phyloP scores from a whole-genome alignment of 192 early-diverging fungal genomes.

The Coemansia sp. region DNA sequence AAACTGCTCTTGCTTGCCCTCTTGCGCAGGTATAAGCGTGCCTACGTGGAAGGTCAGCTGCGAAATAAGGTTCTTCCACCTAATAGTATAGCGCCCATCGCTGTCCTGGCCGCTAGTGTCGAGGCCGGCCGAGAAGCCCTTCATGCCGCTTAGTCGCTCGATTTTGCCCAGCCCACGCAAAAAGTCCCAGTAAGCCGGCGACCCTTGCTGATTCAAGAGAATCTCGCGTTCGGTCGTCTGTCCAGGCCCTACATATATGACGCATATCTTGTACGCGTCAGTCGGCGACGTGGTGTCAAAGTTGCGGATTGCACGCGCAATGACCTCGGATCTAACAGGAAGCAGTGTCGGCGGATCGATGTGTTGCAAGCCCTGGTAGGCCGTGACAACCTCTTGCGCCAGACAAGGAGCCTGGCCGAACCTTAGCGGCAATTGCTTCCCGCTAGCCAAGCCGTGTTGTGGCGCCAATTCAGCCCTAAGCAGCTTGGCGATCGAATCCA shows the following conservation, averaged over 20 bases:
- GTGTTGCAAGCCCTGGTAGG: constrained; percentile 69
- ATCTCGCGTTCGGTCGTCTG: constrained; percentile 87
- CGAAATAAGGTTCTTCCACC: constrained; percentile 78
- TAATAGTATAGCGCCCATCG: constrained; percentile 83
- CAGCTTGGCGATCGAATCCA: constrained; percentile 30
- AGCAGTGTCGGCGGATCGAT: constrained; percentile 60
- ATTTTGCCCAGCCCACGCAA: constrained; percentile 77
- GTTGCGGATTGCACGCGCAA: constrained; percentile 70
- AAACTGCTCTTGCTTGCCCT: constrained; percentile 68
- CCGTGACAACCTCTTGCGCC: constrained; percentile 50
- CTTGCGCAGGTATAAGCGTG: constrained; percentile 88
- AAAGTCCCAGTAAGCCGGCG: constrained; percentile 84
- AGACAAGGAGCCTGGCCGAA: constrained; percentile 44
- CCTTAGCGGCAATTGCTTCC: constrained; percentile 27
- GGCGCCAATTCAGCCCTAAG: constrained; percentile 39
- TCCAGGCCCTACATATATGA: constrained; percentile 84
- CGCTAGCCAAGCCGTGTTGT: constrained; percentile 13
- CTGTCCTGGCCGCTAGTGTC: constrained; percentile 73
- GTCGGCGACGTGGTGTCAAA: constrained; percentile 86
- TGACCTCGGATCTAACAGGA: constrained; percentile 70
- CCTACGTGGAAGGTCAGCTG: constrained; percentile 92
- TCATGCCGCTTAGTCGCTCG: constrained; percentile 60
- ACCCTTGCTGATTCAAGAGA: constrained; percentile 81
- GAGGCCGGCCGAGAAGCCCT: constrained; percentile 85
- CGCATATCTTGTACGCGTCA: constrained; percentile 95